A percentile compares a stretch with the other conserved stretches of the same genome.
phyloP scores from a whole-genome alignment of 805 yeast species.

The Brettanomyces bruxellensis region DNA sequence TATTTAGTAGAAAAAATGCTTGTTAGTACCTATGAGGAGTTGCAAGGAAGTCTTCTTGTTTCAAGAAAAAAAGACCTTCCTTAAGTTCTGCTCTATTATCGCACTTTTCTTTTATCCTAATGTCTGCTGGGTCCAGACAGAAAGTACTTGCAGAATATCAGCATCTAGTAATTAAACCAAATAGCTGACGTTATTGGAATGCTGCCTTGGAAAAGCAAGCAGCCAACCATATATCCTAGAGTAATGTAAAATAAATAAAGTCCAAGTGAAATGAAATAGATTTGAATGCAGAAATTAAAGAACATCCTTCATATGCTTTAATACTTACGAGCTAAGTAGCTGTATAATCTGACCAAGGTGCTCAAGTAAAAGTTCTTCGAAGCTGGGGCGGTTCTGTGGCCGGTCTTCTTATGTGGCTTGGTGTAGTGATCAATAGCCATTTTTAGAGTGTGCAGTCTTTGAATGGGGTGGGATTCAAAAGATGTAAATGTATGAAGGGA shows the following conservation, averaged over 20 bases:
- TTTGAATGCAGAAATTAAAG: constrained; percentile 17
- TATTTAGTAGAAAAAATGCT: constrained; percentile 15
- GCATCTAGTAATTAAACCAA: constrained; percentile 2
- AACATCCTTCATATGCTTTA: constrained; percentile 2
- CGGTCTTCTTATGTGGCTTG: constrained; percentile 92
- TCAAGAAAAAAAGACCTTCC: constrained; percentile 9
- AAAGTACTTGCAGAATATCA: constrained; percentile 23
- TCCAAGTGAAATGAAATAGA: constrained; percentile 3
- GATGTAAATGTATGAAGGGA: background rate
- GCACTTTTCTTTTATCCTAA: constrained; percentile 18
- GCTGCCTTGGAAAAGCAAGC: background rate
- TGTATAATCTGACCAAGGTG: constrained; percentile 94
- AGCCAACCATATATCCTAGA: too few relatives aligned
- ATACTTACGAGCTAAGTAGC: constrained; percentile 98
- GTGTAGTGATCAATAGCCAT: constrained; percentile 98
- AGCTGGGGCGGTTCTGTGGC: constrained; percentile 99
- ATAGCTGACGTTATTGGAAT: background rate
- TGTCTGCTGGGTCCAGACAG: background rate
- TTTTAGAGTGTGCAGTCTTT: constrained; percentile 16
- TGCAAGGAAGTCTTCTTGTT: constrained; percentile 4
- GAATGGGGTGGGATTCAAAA: constrained; percentile 2
- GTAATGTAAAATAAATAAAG: background rate
- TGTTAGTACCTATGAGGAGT: constrained; percentile 21
- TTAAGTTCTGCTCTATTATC: constrained; percentile 42
- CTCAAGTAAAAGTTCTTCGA: constrained; percentile 98